phyloP scores from a whole-genome alignment of 352 stramenopile genomes.

The Pythium aphanidermatum region DNA sequence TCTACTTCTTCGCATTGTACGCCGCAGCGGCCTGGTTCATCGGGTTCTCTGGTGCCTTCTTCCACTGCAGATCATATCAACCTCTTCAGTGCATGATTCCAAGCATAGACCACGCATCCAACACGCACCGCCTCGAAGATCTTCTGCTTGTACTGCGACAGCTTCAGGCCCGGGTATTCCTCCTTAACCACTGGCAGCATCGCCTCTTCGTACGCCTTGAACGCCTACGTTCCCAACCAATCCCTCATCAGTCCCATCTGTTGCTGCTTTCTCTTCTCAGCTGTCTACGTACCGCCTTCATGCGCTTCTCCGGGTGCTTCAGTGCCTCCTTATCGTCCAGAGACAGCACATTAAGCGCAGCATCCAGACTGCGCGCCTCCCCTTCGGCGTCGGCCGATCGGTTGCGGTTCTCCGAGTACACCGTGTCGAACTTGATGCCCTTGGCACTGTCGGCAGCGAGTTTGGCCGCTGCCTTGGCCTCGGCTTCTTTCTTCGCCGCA shows the following conservation, averaged over 20 bases:
- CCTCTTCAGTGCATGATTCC: too few relatives aligned
- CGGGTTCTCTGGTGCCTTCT: constrained; percentile 68
- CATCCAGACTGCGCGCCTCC: constrained; percentile 59
- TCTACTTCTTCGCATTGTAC: constrained; percentile 75
- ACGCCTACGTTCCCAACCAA: constrained; percentile 25
- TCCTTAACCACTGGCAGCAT: constrained; percentile 64
- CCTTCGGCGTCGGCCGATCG: constrained; percentile 28
- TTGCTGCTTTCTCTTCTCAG: too few relatives aligned
- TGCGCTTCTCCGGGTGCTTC: constrained; percentile 61
- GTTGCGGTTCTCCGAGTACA: constrained; percentile 56
- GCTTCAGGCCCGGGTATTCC: constrained; percentile 67
- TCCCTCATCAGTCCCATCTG: neutral
- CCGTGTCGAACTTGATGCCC: constrained; percentile 63
- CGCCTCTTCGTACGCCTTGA: constrained; percentile 74
- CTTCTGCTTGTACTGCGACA: constrained; percentile 81
- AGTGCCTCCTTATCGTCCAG: constrained; percentile 43
- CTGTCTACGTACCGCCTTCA: constrained; percentile 54
- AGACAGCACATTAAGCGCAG: constrained; percentile 51
- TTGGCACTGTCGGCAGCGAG: constrained; percentile 32
- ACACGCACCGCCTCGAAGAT: constrained; percentile 64
- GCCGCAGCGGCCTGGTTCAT: constrained; percentile 66
- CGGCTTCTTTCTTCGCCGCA: constrained; percentile 34
- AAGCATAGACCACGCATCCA: too few relatives aligned
- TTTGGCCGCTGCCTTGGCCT: constrained; percentile 26
- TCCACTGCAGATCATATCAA: constrained; percentile 57